Evolutionary conservation across 2,329 filamentous ascomycete species (phyloP), one percentile per base, ranked within the genome.

Genomic region (Hypoxylon sp.): DNA sequence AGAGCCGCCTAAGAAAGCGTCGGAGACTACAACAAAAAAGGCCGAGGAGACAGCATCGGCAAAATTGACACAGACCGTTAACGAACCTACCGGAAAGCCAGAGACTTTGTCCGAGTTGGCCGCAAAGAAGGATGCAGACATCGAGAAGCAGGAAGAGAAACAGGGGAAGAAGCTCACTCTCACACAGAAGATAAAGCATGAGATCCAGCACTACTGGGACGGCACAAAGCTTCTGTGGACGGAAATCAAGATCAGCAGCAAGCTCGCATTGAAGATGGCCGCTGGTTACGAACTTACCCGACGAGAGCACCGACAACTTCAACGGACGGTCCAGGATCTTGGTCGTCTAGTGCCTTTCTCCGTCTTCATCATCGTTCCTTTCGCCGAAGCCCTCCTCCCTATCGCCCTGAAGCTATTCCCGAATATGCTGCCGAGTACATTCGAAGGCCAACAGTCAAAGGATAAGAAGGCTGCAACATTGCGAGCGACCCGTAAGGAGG

Each of bases 371-470:
- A 95, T 99, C 72, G 94, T 99, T 41, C 96, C 96, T 1, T 97
- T 99, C 73, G 96, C 94, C 64, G 96, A 99, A 82, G 85, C 98
- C 36, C 87, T 99, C 48, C 89, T 98, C 21, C 96, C 96, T 1
- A 86, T 99, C 50, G 96, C 95, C 6, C 86, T 99, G 53, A 97
- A 93, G 82, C 84, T 99, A 49, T 99, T 99, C 88, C 96, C 96
- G 79, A 98, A 98, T 81, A 87, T 99, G 81, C 90, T 99, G 57
- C 96, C 96, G 52, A 98, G 94, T 85, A 99, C 96, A 25, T 99
- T 97, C 79, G 96, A 99, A 82, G 94, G 89, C 30, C 92, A 97
- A 79, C 93, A 92, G 76, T 91, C 93, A 67, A 97, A 94, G 80
- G 96, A 99, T 76, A 88, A 89, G 75, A 99, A 99, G 83, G 93